These are phyloP conservation scores for Tricholoma furcatifolium DNA, from an alignment of 768 basidiomycete species.

Conservation along the genomic window DNA sequence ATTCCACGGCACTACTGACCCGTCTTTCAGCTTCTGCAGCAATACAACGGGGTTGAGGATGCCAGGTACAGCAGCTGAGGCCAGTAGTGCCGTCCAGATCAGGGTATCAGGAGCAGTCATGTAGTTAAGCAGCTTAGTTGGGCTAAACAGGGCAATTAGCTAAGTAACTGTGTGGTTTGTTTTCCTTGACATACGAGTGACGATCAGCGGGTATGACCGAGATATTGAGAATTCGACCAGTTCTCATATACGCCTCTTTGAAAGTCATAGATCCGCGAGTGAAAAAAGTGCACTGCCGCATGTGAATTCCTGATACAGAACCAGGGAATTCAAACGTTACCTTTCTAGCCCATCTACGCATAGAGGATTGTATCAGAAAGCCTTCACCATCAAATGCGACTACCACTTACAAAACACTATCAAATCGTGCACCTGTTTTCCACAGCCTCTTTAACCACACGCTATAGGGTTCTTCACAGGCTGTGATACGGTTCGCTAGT, in stretches of 20 bases:
- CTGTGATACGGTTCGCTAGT: slow-evolving; percentile 80
- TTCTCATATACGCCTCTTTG: slow-evolving; percentile 89
- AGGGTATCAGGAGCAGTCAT: slow-evolving; percentile 93
- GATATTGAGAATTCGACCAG: slow-evolving; percentile 91
- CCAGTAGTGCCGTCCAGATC: slow-evolving; percentile 79
- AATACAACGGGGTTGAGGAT: slow-evolving; percentile 94
- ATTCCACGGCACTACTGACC: slow-evolving; percentile 85
- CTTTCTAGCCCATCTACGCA: slow-evolving; percentile 79
- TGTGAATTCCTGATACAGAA: neutral
- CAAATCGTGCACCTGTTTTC: slow-evolving; percentile 93
- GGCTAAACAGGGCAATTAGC: slow-evolving; percentile 42
- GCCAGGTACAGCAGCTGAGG: slow-evolving; percentile 93
- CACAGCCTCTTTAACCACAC: slow-evolving; percentile 73
- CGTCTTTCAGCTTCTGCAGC: slow-evolving; percentile 87
- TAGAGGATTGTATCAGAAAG: slow-evolving; percentile 8
- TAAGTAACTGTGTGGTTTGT: neutral
- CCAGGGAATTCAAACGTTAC: slow-evolving; percentile 33
- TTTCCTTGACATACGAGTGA: slow-evolving; percentile 56
- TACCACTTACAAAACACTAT: slow-evolving; percentile 55
- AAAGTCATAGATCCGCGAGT: slow-evolving; percentile 94
- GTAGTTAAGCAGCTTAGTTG: slow-evolving; percentile 94
- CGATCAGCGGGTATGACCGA: slow-evolving; percentile 89
- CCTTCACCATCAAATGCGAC: neutral
- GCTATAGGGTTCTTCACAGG: slow-evolving; percentile 73
- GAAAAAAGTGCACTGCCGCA: slow-evolving; percentile 75